Evolutionary conservation across 768 basidiomycete genomes (phyloP), one percentile per base, ranked within the genome.

Genomic region (Lactifluus echinatus): DNA sequence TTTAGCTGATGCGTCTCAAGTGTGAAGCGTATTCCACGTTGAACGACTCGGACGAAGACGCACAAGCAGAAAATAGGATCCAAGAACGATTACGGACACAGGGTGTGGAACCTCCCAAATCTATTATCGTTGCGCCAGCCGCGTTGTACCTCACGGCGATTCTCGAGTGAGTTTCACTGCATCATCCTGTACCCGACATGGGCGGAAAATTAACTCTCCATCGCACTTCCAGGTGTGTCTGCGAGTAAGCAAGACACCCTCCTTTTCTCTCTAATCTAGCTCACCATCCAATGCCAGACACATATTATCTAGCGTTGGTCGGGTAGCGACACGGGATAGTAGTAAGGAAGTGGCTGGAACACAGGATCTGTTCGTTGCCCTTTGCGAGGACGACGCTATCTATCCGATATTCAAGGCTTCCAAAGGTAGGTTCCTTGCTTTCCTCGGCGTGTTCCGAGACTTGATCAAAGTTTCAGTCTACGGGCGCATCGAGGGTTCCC

Each of bases 121-220:
- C 77, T 7, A 76, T 87, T 8, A 23, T 62, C 2, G 70, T 93
- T 24, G 83, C 86, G 8, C 91, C 91, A 4, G 89, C 93, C 31
- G 85, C 90, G 19, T 68, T 96, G 43, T 96, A 94, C 75, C 77
- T 94, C 50, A 94, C 93, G 2, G 92, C 93, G 8, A 89, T 95
- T 61, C 75, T 96, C 29, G 93, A 96, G 93, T 94, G 70, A 74
- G 93, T 64, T 65, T 67, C 72, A 53, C 31, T 19, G 26, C 23
- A 21, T 15, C 24, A 6, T 46, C n/a, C 23, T 48, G 7, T 49
- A 36, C 3, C 29, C 37, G 15, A 29, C 36, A 12, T 23, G 21
- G 6, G 15, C 17, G 23, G 26, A 0, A 11, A 40, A 28, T 72
- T 63, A 59, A 61, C 55, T 40, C 11, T 61, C 52, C 54, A 3